Conservation (phyloP, 371 early-diverging fungal species). For the Apophysomyces elegans region DNA sequence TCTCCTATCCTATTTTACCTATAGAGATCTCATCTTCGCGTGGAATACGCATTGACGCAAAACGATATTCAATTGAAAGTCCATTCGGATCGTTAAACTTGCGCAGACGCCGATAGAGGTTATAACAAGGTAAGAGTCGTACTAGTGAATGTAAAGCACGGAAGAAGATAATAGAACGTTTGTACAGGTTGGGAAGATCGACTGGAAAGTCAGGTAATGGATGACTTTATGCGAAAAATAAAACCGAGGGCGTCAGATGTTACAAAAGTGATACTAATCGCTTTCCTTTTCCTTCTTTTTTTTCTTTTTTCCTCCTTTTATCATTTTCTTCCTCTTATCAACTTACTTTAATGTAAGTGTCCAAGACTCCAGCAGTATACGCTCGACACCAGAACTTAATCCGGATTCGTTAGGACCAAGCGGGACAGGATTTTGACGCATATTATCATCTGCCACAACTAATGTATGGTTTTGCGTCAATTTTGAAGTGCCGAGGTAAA, state of each 20-base stretch:
- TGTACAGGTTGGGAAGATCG: constrained; percentile 87
- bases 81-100: constrained; percentile 38
- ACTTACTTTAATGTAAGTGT: constrained; percentile 73
- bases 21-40: constrained; percentile 65
- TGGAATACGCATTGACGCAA: constrained; percentile 49
- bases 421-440: neutral
- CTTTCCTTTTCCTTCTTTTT: neutral
- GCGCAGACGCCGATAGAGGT: constrained; percentile 59
- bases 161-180: constrained; percentile 87
- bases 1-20: constrained; percentile 38
- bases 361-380: constrained; percentile 82
- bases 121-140: constrained; percentile 76
- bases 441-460: constrained; percentile 48
- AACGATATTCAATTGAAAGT: constrained; percentile 70
- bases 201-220: constrained; percentile 59
- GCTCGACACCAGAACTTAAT: constrained; percentile 19
- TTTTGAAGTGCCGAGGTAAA: constrained; percentile 73
- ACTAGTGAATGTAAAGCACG: constrained; percentile 79
- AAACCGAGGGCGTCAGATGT: neutral
- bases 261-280: neutral
- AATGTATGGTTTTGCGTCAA: constrained; percentile 59
- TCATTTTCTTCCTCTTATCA: neutral
- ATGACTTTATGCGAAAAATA: constrained; percentile 29
- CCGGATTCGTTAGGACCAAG: constrained; percentile 9
- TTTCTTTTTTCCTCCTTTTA: neutral